Base-by-base conservation (phyloP, 2,329 filamentous ascomycete species). In the Pestalotiopsis sp. region DNA sequence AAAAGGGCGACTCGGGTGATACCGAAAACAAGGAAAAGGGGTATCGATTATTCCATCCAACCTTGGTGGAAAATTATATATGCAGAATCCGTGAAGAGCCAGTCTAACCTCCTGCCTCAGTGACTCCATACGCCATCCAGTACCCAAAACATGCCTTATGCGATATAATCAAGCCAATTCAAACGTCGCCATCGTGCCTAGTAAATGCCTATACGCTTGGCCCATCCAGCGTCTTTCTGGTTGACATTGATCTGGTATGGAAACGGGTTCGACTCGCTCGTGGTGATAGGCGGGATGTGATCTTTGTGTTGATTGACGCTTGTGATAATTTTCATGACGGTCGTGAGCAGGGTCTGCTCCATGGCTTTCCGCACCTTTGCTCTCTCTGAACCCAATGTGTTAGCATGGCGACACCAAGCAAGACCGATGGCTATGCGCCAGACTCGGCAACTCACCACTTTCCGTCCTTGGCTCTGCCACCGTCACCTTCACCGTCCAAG, bases 201-300 rank as follows among this genome's bases (percentile, higher is more conserved):
- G 78, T 93, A 93, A 69, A 94, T 89, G 31, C 93, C 92, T 81
- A 95, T 94, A 52, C 93, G 87, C 68, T 91, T 88, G 63, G 93
- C 90, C 93, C 94, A 95, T 65, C 91, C 88, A 71, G 92, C 91
- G 69, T 91, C 87, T 76, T 93, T 93, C 68, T 93, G 93, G 77
- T 97, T 96, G 69, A 98, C 90, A 70, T 92, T 88, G 77, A 98
- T 97, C 80, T 95, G 92, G 81, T 97, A 98, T 0, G 95, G 95
- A 77, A 98, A 99, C 0, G 96, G 95, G 79, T 98, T 98, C 62
- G 92, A 86, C 71, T 95, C 93, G 77, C 91, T 94, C 25, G 94
- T 96, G 9, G 94, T 98, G 75, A 98, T 98, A 64, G 95, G 96
- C 1, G 96, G 96, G 72, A 99, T 98, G 80, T 98, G 96, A 76